Percentiles rank a stretch among this genome's conserved stretches.
Evolutionary conservation across 2,329 filamentous ascomycete species (phyloP).

Genomic region (Ophiostoma pallidulum): DNA sequence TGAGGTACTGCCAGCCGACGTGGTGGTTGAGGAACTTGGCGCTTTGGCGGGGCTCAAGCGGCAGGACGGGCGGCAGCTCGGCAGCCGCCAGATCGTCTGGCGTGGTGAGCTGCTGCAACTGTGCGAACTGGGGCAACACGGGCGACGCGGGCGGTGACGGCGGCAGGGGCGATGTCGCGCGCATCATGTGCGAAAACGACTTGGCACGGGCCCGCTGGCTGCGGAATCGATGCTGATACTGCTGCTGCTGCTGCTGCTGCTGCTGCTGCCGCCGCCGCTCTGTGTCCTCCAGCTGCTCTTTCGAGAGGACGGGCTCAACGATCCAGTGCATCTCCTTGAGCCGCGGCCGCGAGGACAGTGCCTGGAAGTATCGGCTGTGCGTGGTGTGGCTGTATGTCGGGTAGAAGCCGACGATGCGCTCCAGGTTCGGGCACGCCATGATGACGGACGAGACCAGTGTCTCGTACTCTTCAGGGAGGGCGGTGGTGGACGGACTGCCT

Average conservation of each 20-base stretch:
- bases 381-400: slow-evolving; percentile 42
- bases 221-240: not conserved
- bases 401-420: slow-evolving; percentile 46
- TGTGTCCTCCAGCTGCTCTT: slow-evolving; percentile 16
- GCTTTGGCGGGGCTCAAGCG: slow-evolving; percentile 30
- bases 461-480: slow-evolving; percentile 41
- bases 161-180: no score
- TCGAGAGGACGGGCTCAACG: slow-evolving; percentile 34
- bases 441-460: slow-evolving; percentile 50
- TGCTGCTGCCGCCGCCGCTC: no score
- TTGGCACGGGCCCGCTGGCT: slow-evolving; percentile 4
- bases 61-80: slow-evolving; percentile 6
- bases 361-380: slow-evolving; percentile 48
- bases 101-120: not conserved
- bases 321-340: slow-evolving; percentile 53
- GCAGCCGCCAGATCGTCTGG: not conserved
- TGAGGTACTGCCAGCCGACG: slow-evolving; percentile 44
- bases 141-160: slow-evolving; percentile 7
- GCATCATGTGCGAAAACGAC: slow-evolving; percentile 9
- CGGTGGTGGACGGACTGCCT: slow-evolving; percentile 14
- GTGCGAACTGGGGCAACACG: not conserved
- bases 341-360: slow-evolving; percentile 45
- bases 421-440: slow-evolving; percentile 57
- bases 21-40: slow-evolving; percentile 33
- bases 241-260: not conserved